Conservation (phyloP, 345 rosid genomes). For the Leavenworthia alabamica region DNA sequence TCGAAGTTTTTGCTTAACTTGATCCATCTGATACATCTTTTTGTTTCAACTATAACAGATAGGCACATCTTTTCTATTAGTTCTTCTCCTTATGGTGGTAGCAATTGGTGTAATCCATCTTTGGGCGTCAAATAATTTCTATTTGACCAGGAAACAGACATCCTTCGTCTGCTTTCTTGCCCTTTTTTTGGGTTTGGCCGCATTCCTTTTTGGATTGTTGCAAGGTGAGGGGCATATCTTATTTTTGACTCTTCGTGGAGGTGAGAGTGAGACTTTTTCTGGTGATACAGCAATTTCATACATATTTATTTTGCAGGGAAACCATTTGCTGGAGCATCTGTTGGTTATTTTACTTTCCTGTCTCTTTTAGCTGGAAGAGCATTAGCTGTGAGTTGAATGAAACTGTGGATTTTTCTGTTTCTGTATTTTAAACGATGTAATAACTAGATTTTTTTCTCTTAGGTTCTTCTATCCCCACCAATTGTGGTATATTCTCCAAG, state of each 20-base stretch:
- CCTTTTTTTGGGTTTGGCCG: slow-evolving; percentile 92
- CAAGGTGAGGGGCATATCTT: slow-evolving; percentile 45
- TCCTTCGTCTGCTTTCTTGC: slow-evolving; percentile 86
- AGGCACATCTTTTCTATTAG: slow-evolving; percentile 82
- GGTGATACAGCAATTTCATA: slow-evolving; percentile 9
- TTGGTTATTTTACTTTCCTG: slow-evolving; percentile 90
- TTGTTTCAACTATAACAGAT: slow-evolving; percentile 51
- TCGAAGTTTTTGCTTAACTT: slow-evolving; percentile 6
- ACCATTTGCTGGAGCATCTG: slow-evolving; percentile 99
- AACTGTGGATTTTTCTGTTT: slow-evolving; percentile 7
- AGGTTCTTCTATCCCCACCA: slow-evolving; percentile 99
- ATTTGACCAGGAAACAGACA: slow-evolving; percentile 86
- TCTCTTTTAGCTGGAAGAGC: slow-evolving; percentile 98
- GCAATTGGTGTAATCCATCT: slow-evolving; percentile 91
- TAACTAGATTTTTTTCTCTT: slow-evolving; percentile 8
- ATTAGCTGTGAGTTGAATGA: slow-evolving; percentile 59
- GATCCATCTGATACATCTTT: slow-evolving; percentile 28
- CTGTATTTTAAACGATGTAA: background rate
- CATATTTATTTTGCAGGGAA: slow-evolving; percentile 48
- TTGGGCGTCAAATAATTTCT: slow-evolving; percentile 99
- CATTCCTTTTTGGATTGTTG: slow-evolving; percentile 90
- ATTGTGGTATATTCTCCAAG: slow-evolving; percentile 98
- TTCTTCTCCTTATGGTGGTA: slow-evolving; percentile 81
- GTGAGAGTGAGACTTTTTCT: background rate
- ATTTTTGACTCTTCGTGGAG: slow-evolving; percentile 9